These are phyloP conservation scores for Penicillium sp. DNA, from an alignment of 2,329 filamentous ascomycete genomes.

Conservation along the genomic window DNA sequence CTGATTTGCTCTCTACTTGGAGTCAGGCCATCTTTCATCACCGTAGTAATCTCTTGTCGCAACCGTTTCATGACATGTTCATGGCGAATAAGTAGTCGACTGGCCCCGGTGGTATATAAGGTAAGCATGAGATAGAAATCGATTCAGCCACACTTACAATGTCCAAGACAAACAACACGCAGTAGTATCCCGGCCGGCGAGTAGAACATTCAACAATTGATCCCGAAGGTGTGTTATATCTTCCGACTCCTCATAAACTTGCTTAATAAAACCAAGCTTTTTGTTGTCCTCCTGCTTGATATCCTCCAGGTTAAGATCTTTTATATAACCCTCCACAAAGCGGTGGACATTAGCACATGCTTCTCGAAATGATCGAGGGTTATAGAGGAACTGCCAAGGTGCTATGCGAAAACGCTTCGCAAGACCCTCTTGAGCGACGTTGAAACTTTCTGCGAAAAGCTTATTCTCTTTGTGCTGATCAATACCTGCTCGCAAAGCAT, in stretches of 20 bases:
- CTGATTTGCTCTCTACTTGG: conserved; percentile 26
- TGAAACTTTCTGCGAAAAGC: conserved; percentile 25
- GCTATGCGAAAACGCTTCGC: conserved; percentile 30
- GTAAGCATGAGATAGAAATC: too few relatives aligned
- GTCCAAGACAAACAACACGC: conserved; percentile 31
- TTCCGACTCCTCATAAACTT: conserved; percentile 11
- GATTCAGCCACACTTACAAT: conserved; percentile 24
- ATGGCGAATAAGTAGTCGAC: conserved; percentile 25
- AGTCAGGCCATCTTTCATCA: conserved; percentile 14
- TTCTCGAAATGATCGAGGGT: conserved; percentile 27
- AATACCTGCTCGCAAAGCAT: conserved; percentile 14
- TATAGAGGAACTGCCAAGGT: conserved; percentile 31
- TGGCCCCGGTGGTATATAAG: too few relatives aligned
- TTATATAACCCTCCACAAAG: conserved; percentile 22
- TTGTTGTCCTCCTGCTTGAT: background rate
- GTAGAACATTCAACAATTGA: conserved; percentile 29
- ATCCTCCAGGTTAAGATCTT: conserved; percentile 7
- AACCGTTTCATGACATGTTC: conserved; percentile 14
- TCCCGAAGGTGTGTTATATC: conserved; percentile 28
- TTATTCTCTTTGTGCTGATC: conserved; percentile 7
- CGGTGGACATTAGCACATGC: conserved; percentile 19
- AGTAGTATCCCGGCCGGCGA: conserved; percentile 33
- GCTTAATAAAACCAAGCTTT: conserved; percentile 5
- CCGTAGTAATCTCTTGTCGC: conserved; percentile 16
- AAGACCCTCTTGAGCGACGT: conserved; percentile 23